phyloP scores from a whole-genome alignment of 2,329 filamentous ascomycete genomes.

The Elsinoe batatas region DNA sequence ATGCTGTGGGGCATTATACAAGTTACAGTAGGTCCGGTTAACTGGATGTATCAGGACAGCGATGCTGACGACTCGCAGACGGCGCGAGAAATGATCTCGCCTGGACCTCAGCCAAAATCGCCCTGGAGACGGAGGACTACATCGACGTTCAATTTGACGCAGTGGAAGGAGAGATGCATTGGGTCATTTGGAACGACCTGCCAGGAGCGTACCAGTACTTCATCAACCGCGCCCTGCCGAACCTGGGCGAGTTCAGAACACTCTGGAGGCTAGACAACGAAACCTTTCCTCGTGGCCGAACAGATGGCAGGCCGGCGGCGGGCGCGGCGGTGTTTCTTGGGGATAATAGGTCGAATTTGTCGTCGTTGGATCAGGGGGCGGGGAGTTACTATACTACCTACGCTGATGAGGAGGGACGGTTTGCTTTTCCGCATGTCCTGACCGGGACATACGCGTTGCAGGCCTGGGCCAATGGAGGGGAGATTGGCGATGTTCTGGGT shows the following conservation, averaged over 20 bases:
- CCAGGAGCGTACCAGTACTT: slow-evolving; percentile 48
- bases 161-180: slow-evolving; percentile 41
- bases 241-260: slow-evolving; percentile 42
- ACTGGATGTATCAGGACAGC: neutral
- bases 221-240: slow-evolving; percentile 40
- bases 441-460: slow-evolving; percentile 11
- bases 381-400: slow-evolving; percentile 14
- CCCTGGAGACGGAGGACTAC: slow-evolving; percentile 32
- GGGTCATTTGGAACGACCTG: slow-evolving; percentile 41
- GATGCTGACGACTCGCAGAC: slow-evolving; percentile 26
- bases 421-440: slow-evolving; percentile 10
- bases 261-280: slow-evolving; percentile 42
- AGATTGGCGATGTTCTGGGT: slow-evolving; percentile 2
- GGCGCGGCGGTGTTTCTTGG: slow-evolving; percentile 12
- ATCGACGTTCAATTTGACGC: slow-evolving; percentile 42
- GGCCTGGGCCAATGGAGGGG: slow-evolving; percentile 14
- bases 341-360: slow-evolving; percentile 7
- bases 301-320: slow-evolving; percentile 21
- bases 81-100: slow-evolving; percentile 38
- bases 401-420: slow-evolving; percentile 8
- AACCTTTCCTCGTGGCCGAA: slow-evolving; percentile 39
- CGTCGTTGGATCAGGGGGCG: slow-evolving; percentile 6
- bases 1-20: slow-evolving; percentile 36
- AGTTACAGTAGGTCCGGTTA: slow-evolving; percentile 31
- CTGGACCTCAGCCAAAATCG: slow-evolving; percentile 39